Evolutionary conservation across 495 filamentous ascomycete genomes (phyloP), one percentile per base, ranked within the genome.

Genomic region (Lophium mytilinum): DNA sequence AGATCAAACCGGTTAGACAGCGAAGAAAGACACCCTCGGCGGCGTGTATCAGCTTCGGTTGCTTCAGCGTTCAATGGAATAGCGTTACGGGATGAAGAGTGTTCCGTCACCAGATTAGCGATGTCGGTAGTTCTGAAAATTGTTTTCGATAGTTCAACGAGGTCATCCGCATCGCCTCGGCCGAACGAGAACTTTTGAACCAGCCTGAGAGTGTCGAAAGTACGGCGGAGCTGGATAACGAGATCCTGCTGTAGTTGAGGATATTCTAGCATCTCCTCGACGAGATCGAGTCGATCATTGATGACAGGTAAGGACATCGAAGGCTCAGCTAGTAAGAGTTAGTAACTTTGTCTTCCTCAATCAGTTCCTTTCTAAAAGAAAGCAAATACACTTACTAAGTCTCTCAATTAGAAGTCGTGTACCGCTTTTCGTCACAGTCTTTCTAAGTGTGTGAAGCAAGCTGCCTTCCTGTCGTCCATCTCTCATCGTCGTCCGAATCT

Each of bases 141-240:
- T 0, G 93, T 94, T 52, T 79, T 82, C 4, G 88, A 87, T 11
- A 99, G 76, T 18, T 80, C 83, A 15, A 97, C 75, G 21, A 99
- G 75, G 66, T 97, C 93, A 69, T 96, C 92, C n/a, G 92, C 76
- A 61, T 96, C 89, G n/a, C 92, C 93, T 49, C 88, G 80, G 14
- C 90, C 90, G 9, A 96, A 75, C 1, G 92, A 85, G 62, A 99
- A 96, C 58, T 90, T 95, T 66, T 96, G 92, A 1, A 96, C 82
- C 37, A 97, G 77, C 6, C 94, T 86, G 57, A 94, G 85, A 7
- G 89, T 87, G 67, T 99, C 93, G 56, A 89, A 84, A 59, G 83
- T 90, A 36, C 80, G 79, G 61, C 84, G 83, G 7, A 97, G 75
- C n/a, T 91, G 72, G 18, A 76, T 64, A 0, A 79, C 71, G 12